Evolutionary conservation across 345 rosid genomes (phyloP), one percentile per base, ranked within the genome.

Genomic region (Eutrema yunnanense): DNA sequence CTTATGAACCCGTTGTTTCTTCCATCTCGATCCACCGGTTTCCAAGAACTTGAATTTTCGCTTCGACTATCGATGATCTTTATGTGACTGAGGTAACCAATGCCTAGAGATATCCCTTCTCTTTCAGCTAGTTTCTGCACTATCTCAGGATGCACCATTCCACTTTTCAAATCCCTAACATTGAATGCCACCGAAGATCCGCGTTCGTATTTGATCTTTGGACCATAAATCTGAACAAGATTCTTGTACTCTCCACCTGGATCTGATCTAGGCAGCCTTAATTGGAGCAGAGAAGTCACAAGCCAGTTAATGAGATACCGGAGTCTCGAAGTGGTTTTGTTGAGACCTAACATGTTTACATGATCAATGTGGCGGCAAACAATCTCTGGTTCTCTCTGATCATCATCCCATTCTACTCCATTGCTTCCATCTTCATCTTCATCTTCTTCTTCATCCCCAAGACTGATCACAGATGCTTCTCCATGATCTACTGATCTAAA

Each of bases 121-220:
- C 83, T 84, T 82, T 96, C 99, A 46, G 97, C 99, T 48, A 90
- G 82, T 76, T 86, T 96, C 84, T 87, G 97, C 70, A 96, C 96
- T 32, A 83, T 78, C 84, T 92, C 99, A 7, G 99, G 99, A 79
- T 84, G 83, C n/a, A 96, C 84, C 57, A 92, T 81, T 40, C 91
- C 96, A 69, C 75, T 81, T 68, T 79, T 85, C 68, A 82, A 72
- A 62, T 90, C 90, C 80, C 96, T 83, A 65, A 96, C 74, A 67
- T 92, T 96, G 76, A 96, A 96, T 12, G 99, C 97, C 54, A 96
- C 88, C 0, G 99, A 92, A 32, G 97, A 97, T 63, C 99, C 99
- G 9, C 99, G 84, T 69, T 92, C 99, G 27, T 90, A 96, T 79
- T 96, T 96, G 62, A 96, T 90, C 79, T 96, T 96, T 3, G 99